Evolutionary conservation across 768 basidiomycete genomes (phyloP), one percentile per base, ranked within the genome.

Genomic region (Amanita jacksonii): DNA sequence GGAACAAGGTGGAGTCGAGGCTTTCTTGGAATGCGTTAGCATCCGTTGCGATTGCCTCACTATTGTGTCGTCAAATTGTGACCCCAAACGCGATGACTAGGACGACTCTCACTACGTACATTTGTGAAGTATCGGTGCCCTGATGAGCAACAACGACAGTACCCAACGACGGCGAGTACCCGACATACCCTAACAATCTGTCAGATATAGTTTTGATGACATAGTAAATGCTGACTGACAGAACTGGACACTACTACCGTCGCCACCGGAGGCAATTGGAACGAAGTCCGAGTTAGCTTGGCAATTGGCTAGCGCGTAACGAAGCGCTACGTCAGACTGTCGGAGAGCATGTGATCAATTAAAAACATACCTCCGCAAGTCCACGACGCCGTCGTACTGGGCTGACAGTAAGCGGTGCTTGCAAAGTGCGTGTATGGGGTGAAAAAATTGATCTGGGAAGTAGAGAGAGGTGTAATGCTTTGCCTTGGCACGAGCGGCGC

Each of bases 401-500:
- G 66, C 9, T 58, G 45, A 47, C 77, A 79, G 49, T 77, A 76
- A 0, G 66, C 75, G 5, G 76, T 53, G 34, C 69, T 68, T 0
- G 77, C 76, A 45, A 69, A 77, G 46, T 56, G 57, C 0, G 73
- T 63, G 54, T 68, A 79, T 1, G 74, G 65, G 25, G 57, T 68
- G 55, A 65, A 77, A 7, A 54, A 24, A 6, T 60, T 49, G 13
- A 78, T 68, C 51, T 74, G 69, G 0, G 64, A 13, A 5, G 62
- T 49, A 6, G 62, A 54, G 32, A 76, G 57, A 9, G 68, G 35
- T 0, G 62, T 65, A 50, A 73, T 69, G 24, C 24, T 22, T 32
- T 25, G 38, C 30, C 30, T 24, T 8, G 22, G 8, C 18, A 24
- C 45, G 20, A 46, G 34, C 16, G 33, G 23, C 20, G 31, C 38